phyloP scores from a whole-genome alignment of 495 filamentous ascomycete genomes.

The Penicillium pancosmium region DNA sequence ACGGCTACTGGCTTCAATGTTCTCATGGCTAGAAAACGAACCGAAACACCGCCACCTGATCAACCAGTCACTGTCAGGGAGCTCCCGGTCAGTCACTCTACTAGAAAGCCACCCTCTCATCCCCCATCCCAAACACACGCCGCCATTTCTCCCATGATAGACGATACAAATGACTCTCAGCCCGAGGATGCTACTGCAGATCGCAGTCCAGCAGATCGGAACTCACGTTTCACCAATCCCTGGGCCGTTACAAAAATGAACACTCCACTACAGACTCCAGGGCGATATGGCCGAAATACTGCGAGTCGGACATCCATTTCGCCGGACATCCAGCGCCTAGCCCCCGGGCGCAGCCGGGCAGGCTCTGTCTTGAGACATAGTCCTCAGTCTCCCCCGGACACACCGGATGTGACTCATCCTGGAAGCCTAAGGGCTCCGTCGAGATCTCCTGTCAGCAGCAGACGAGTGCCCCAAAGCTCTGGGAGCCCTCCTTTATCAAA shows the following conservation, averaged over 20 bases:
- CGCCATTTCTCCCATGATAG: too few species aligned
- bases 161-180: too few species aligned
- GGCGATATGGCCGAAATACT: not conserved
- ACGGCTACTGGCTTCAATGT: slow-evolving; percentile 22
- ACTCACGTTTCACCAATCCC: slow-evolving; percentile 28
- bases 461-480: not conserved
- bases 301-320: not conserved
- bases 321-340: not conserved
- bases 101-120: not conserved
- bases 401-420: not conserved
- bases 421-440: not conserved
- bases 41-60: not conserved
- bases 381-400: not conserved
- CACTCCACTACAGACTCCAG: slow-evolving; percentile 21
- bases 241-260: slow-evolving; percentile 38
- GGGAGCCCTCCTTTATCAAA: not conserved
- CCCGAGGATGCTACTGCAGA: not conserved
- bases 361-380: not conserved
- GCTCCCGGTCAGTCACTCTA: not conserved
- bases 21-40: slow-evolving; percentile 27
- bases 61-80: not conserved
- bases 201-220: not conserved
- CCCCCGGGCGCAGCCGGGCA: not conserved
- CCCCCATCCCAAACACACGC: not conserved
- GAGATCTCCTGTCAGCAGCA: slow-evolving; percentile 7